Evolutionary conservation across 768 basidiomycete genomes (phyloP), one percentile per base, ranked within the genome.

Genomic region (Boletus patriciae): DNA sequence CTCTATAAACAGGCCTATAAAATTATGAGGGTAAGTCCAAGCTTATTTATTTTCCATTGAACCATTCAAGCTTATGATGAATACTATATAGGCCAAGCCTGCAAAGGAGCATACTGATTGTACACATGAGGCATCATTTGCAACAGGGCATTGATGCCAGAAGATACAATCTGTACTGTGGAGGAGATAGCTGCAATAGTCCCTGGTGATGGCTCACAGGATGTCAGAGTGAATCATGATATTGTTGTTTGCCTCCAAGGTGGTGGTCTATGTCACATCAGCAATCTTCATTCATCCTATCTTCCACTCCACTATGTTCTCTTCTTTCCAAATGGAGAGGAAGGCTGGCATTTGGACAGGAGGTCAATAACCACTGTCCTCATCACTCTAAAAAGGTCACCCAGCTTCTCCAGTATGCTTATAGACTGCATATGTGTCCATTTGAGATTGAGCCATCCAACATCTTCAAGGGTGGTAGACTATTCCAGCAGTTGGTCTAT

Each of bases 401-500:
- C 0, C 67, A 74, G 19, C 46, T 62, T 0, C 63, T 65, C 0
- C 77, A 66, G 46, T 64, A 67, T 58, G 66, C 73, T 1, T 77
- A 76, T 54, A 61, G 65, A 0, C 57, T 81, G 0, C 73, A 77
- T 47, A 3, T 55, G 0, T 57, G 4, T 1, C 46, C 54, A 3
- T 0, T 0, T 0, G 4, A 53, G 0, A 10, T 61, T 34, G 50
- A 74, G 40, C 67, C 61, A 25, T 12, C 41, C 5, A 66, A 66
- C 52, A 45, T 80, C 10, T 73, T 78, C 53, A 64, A 55, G 25
- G 76, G 66, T 50, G 71, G 74, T 2, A 65, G 65, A 23, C 70
- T 84, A 0, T 73, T 83, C 36, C 78, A 81, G 50, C 73, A 80
- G 43, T 78, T 71, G 58, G 47, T 78, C 37, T 75, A 76, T 45